phyloP scores from a whole-genome alignment of 345 rosid genomes.

The Acer yangbiense region DNA sequence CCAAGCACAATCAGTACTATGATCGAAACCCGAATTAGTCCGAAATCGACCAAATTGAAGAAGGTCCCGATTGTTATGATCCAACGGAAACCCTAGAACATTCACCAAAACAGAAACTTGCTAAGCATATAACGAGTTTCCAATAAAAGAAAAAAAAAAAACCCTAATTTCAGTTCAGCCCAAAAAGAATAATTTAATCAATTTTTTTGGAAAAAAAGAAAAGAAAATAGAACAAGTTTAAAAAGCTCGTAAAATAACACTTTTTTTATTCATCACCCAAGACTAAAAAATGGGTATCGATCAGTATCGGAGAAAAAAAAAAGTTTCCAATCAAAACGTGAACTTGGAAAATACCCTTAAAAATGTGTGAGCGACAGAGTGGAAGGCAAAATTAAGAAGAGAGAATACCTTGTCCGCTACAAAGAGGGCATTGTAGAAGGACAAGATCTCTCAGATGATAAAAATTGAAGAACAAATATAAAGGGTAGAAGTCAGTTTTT shows the following conservation, averaged over 20 bases:
- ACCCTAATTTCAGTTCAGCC: constrained; percentile 13
- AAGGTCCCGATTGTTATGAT: constrained; percentile 30
- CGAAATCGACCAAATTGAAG: constrained; percentile 26
- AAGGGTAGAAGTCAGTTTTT: too few relatives aligned
- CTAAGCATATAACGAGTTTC: constrained; percentile 27
- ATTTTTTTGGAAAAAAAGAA: background rate
- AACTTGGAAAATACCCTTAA: background rate
- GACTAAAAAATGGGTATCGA: constrained; percentile 41
- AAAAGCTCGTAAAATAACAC: constrained; percentile 11
- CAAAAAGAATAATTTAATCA: background rate
- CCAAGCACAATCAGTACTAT: constrained; percentile 8
- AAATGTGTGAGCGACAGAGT: background rate
- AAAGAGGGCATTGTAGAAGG: constrained; percentile 40
- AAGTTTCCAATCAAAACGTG: constrained; percentile 23
- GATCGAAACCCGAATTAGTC: constrained; percentile 32
- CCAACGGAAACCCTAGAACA: constrained; percentile 40
- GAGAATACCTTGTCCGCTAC: constrained; percentile 49
- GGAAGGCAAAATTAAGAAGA: background rate
- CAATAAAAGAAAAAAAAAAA: constrained; percentile 8
- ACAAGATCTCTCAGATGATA: constrained; percentile 29
- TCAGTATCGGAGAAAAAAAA: constrained; percentile 29
- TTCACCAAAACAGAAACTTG: constrained; percentile 20
- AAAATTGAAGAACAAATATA: background rate
- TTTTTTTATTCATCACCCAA: constrained; percentile 16
- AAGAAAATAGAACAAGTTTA: background rate